Evolutionary conservation across 768 basidiomycete genomes (phyloP).

Genomic region (Amanita muscaria): DNA sequence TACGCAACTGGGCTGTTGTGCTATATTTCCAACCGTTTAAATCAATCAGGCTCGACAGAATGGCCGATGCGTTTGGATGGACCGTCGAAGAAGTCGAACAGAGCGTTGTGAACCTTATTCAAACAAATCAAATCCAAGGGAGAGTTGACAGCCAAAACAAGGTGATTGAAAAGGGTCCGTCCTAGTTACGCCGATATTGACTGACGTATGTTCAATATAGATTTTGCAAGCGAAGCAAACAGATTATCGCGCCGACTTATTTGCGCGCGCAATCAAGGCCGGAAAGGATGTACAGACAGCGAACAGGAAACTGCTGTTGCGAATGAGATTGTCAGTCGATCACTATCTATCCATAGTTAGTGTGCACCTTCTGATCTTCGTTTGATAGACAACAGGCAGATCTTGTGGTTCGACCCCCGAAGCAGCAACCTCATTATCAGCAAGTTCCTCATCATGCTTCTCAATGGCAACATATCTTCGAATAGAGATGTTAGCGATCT

Average conservation of each 20-base stretch:
- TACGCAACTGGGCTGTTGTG: conserved; percentile 71
- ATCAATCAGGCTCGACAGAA: conserved; percentile 73
- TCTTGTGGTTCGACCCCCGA: conserved; percentile 59
- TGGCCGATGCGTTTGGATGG: conserved; percentile 86
- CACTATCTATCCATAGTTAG: not conserved
- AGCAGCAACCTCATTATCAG: conserved; percentile 16
- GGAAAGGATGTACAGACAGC: conserved; percentile 63
- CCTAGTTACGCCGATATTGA: too few relatives aligned
- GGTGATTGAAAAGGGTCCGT: too few relatives aligned
- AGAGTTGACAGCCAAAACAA: conserved; percentile 88
- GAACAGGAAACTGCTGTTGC: conserved; percentile 70
- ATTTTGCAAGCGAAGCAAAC: conserved; percentile 73
- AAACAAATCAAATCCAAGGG: conserved; percentile 67
- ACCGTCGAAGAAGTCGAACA: conserved; percentile 58
- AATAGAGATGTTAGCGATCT: too few relatives aligned
- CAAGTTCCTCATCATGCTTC: not conserved
- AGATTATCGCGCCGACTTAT: conserved; percentile 72
- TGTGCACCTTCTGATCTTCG: too few relatives aligned
- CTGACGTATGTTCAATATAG: conserved; percentile 26
- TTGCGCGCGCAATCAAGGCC: conserved; percentile 63
- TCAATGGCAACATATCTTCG: conserved; percentile 1
- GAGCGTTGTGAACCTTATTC: conserved; percentile 72
- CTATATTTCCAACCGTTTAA: conserved; percentile 90
- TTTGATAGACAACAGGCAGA: conserved; percentile 84
- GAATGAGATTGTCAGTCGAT: conserved; percentile 68